phyloP scores from a whole-genome alignment of 2,329 filamentous ascomycete species.

The Sclerotinia borealis region DNA sequence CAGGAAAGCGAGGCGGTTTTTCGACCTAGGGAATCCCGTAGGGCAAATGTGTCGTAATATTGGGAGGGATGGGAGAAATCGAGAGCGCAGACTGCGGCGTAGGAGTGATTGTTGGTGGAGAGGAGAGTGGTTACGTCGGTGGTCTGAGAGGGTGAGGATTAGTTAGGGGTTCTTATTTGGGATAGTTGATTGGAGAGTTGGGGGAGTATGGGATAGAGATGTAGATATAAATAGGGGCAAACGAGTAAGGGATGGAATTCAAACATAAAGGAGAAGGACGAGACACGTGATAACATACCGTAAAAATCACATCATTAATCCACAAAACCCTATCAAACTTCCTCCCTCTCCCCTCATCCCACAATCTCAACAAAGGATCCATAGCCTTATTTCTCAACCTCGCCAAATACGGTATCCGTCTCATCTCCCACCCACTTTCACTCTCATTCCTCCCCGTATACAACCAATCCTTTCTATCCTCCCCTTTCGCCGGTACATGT shows the following conservation, averaged over 20 bases:
- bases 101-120: conserved; percentile 49
- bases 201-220: too few relatives aligned
- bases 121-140: conserved; percentile 50
- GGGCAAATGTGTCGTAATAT: conserved; percentile 58
- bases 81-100: conserved; percentile 55
- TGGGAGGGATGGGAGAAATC: conserved; percentile 49
- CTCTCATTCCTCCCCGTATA: conserved; percentile 45
- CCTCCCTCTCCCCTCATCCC: conserved; percentile 33
- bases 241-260: background rate
- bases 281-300: conserved; percentile 34
- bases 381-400: conserved; percentile 58
- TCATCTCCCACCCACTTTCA: conserved; percentile 33
- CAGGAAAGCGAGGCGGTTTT: conserved; percentile 47
- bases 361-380: conserved; percentile 23
- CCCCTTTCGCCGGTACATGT: conserved; percentile 16
- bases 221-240: background rate
- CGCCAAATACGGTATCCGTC: conserved; percentile 65
- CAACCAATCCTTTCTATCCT: conserved; percentile 51
- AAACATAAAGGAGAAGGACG: background rate
- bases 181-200: background rate
- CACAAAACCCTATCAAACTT: conserved; percentile 51
- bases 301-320: conserved; percentile 57
- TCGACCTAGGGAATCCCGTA: conserved; percentile 40
- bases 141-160: conserved; percentile 34
- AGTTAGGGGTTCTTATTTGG: background rate